phyloP scores from a whole-genome alignment of 2,329 filamentous ascomycete genomes.

The Fusarium duplospermum region DNA sequence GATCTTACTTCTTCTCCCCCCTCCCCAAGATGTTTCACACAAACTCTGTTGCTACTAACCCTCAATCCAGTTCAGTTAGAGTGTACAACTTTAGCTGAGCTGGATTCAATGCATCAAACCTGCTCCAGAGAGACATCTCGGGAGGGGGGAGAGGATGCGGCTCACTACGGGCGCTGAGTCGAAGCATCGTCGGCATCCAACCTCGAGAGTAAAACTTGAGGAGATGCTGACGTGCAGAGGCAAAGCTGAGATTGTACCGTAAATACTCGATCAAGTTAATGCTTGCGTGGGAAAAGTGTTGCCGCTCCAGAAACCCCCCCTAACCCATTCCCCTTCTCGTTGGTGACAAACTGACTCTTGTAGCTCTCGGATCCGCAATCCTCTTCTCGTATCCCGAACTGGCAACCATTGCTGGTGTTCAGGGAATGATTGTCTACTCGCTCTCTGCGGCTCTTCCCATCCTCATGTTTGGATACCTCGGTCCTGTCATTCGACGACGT shows the following conservation, averaged over 20 bases:
- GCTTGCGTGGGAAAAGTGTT: constrained; percentile 98
- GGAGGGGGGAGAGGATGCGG: constrained; percentile 61
- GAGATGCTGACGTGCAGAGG: constrained; percentile 58
- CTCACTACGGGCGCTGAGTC: constrained; percentile 90
- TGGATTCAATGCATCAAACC: constrained; percentile 8
- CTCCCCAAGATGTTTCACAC: constrained; percentile 36
- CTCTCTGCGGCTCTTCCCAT: constrained; percentile 78
- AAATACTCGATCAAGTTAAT: constrained; percentile 98
- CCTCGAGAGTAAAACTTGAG: constrained; percentile 49
- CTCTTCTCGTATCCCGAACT: constrained; percentile 86
- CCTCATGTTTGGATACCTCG: constrained; percentile 78
- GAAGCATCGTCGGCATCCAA: constrained; percentile 64
- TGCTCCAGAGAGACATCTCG: constrained; percentile 45
- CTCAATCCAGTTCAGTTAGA: constrained; percentile 10
- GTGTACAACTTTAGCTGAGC: neutral
- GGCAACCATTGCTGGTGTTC: constrained; percentile 81
- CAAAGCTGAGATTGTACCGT: constrained; percentile 96
- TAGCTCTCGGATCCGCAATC: constrained; percentile 86
- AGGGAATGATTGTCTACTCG: constrained; percentile 82
- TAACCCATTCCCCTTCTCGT: constrained; percentile 19
- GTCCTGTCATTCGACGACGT: constrained; percentile 81
- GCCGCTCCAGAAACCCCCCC: constrained; percentile 72
- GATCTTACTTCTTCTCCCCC: constrained; percentile 51
- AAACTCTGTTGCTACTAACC: constrained; percentile 44
- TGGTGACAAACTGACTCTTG: constrained; percentile 56